A percentile compares a stretch with the other conserved stretches of the same genome.
Conservation (phyloP, 1,284 basidiomycete genomes). For the Puccinia triticina region DNA sequence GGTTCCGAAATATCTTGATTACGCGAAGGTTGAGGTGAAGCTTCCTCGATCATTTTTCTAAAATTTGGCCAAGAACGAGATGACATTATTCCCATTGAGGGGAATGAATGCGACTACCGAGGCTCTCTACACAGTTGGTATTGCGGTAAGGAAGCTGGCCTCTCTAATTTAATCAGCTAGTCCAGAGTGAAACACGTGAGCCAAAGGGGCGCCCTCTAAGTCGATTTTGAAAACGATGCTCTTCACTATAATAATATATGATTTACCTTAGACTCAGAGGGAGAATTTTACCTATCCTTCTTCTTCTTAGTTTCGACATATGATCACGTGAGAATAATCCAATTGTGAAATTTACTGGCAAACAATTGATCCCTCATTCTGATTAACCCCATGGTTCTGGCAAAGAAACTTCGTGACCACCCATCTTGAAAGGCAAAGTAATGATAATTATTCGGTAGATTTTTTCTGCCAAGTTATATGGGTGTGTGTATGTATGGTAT, state of each 20-base stretch:
- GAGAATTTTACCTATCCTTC: neutral
- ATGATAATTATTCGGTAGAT: too few relatives aligned
- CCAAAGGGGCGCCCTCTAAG: neutral
- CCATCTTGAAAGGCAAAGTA: neutral
- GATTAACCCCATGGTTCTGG: neutral
- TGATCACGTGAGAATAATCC: neutral
- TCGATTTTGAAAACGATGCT: neutral
- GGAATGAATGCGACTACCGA: neutral
- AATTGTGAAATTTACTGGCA: neutral
- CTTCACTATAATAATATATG: neutral
- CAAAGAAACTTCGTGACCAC: neutral
- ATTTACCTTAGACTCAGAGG: neutral
- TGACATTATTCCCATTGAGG: slow-evolving; percentile 12
- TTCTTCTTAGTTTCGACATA: neutral
- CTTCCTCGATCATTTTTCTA: neutral
- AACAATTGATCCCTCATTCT: neutral
- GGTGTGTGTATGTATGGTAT: neutral
- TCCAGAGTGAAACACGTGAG: neutral
- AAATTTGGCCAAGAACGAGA: slow-evolving; percentile 8
- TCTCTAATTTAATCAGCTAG: neutral
- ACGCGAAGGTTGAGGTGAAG: neutral
- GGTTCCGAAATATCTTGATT: neutral
- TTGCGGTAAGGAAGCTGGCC: neutral
- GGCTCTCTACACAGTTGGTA: neutral
- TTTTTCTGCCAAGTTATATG: neutral